These are phyloP conservation scores for Podaxis sp. DNA, from an alignment of 768 basidiomycete genomes.

Conservation along the genomic window DNA sequence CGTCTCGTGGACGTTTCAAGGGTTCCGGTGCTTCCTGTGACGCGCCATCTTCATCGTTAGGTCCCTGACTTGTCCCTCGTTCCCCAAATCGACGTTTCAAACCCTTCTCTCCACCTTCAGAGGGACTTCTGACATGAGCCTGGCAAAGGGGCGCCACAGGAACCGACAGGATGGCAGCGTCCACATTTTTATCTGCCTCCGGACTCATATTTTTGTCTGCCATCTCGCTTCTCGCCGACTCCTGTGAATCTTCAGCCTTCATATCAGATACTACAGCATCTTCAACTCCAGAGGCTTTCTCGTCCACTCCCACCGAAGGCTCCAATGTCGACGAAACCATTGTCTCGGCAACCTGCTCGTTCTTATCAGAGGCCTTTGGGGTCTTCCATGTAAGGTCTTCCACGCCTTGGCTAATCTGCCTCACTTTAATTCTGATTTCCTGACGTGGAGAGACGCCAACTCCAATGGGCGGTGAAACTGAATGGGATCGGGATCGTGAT, in stretches of 20 bases:
- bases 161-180: not conserved
- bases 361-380: constrained; percentile 31
- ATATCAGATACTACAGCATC: constrained; percentile 7
- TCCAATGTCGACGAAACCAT: constrained; percentile 2
- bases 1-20: constrained; percentile 59
- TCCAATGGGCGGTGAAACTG: constrained; percentile 38
- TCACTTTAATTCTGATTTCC: constrained; percentile 67
- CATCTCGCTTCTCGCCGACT: constrained; percentile 7
- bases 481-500: constrained; percentile 40
- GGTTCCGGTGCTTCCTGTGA: constrained; percentile 29
- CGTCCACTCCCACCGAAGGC: constrained; percentile 11
- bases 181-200: not conserved
- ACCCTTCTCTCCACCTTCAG: constrained; percentile 54
- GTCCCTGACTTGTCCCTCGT: constrained; percentile 61
- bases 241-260: constrained; percentile 10
- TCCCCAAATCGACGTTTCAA: constrained; percentile 69
- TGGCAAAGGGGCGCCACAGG: constrained; percentile 14
- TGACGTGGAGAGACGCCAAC: constrained; percentile 61
- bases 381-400: constrained; percentile 75
- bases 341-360: constrained; percentile 17
- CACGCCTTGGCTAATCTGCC: constrained; percentile 76
- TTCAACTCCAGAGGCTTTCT: constrained; percentile 7
- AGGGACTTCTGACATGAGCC: constrained; percentile 28
- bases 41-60: constrained; percentile 25
- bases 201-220: constrained; percentile 4